These are phyloP conservation scores for Nicotiana sylvestris DNA, from an alignment of 257 asterid genomes.

Conservation along the genomic window DNA sequence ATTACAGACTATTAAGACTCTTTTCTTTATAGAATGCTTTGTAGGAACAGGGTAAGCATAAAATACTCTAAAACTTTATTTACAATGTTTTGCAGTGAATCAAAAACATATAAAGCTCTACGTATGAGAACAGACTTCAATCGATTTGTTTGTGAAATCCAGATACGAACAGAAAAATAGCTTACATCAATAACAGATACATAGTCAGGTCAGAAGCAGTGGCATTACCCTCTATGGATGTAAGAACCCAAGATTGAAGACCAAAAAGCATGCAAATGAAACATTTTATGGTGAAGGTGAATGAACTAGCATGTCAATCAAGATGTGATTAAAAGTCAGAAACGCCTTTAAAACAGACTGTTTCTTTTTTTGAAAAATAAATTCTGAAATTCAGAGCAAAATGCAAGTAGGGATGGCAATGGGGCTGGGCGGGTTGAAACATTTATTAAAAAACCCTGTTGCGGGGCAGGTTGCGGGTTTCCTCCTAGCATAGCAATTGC, in stretches of 20 bases:
- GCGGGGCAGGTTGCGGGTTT: too few species aligned
- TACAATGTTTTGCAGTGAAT: not conserved
- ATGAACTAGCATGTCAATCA: not conserved
- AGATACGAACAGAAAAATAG: not conserved
- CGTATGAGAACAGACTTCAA: not conserved
- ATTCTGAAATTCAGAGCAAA: not conserved
- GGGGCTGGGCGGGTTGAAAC: too few species aligned
- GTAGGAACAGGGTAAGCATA: not conserved
- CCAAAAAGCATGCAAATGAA: not conserved
- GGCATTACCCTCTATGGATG: conserved; percentile 1
- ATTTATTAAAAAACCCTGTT: too few species aligned
- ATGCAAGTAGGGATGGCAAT: too few species aligned
- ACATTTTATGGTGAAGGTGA: not conserved
- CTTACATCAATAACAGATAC: not conserved
- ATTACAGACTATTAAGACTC: not conserved
- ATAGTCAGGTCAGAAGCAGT: conserved; percentile 2
- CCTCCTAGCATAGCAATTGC: too few species aligned
- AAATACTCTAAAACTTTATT: not conserved
- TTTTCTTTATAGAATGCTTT: not conserved
- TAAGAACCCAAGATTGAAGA: not conserved
- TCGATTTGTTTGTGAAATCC: not conserved
- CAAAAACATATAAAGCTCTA: not conserved
- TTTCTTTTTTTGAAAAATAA: not conserved
- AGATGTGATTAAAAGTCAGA: not conserved
- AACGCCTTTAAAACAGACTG: not conserved